These are phyloP conservation scores for Recurvomyces mirabilis DNA, from an alignment of 495 filamentous ascomycete genomes.

Conservation along the genomic window DNA sequence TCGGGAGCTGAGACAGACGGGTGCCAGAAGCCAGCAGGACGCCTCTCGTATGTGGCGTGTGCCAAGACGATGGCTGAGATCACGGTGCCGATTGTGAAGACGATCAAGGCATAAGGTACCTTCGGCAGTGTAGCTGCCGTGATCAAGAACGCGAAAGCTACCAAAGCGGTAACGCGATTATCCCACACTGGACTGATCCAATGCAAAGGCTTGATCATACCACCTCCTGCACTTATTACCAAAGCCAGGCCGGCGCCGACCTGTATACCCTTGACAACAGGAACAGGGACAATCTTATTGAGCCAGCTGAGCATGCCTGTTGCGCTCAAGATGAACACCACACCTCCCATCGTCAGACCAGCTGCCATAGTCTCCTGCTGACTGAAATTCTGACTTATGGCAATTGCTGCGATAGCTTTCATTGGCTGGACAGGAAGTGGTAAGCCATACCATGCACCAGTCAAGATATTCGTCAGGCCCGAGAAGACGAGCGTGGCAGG, in stretches of 20 bases:
- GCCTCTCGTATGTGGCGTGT: neutral
- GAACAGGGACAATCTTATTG: conserved; percentile 60
- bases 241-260: conserved; percentile 78
- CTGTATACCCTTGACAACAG: conserved; percentile 88
- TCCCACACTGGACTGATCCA: conserved; percentile 53
- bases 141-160: conserved; percentile 57
- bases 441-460: conserved; percentile 71
- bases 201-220: conserved; percentile 47
- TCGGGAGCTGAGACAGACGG: conserved; percentile 10
- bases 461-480: conserved; percentile 73
- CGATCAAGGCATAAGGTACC: conserved; percentile 63
- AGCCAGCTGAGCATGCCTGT: conserved; percentile 65
- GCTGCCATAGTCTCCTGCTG: conserved; percentile 62
- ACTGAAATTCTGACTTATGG: conserved; percentile 55
- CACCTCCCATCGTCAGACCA: conserved; percentile 60
- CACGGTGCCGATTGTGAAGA: conserved; percentile 54
- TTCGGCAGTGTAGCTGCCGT: conserved; percentile 45
- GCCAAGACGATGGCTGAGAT: conserved; percentile 15
- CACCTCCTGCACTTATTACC: conserved; percentile 57
- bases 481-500: conserved; percentile 78
- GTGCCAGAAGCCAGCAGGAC: conserved; percentile 13
- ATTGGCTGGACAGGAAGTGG: conserved; percentile 65
- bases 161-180: conserved; percentile 61
- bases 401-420: conserved; percentile 78
- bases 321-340: conserved; percentile 62